These are phyloP conservation scores for Rhodamnia rubescens DNA, from an alignment of 345 rosid species.

Conservation along the genomic window DNA sequence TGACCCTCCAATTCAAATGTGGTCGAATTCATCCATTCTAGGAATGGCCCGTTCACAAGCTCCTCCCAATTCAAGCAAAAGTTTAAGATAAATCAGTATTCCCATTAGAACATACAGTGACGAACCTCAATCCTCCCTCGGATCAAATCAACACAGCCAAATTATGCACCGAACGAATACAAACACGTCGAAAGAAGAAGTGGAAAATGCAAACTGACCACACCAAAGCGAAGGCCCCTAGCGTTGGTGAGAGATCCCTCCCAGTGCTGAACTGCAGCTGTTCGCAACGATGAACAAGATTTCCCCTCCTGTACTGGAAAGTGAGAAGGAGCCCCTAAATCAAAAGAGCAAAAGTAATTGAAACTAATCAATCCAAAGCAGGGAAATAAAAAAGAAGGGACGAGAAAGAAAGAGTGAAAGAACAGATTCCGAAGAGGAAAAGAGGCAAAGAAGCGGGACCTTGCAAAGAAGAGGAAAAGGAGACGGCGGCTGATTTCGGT, in stretches of 20 bases:
- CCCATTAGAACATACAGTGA: not conserved
- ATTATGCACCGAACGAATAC: not conserved
- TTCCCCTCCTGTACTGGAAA: constrained; percentile 20
- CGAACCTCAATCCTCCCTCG: not conserved
- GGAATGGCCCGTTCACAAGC: not conserved
- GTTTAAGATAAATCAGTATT: not conserved
- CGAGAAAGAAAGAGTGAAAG: not conserved
- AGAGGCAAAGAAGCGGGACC: constrained; percentile 9
- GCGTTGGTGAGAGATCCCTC: constrained; percentile 53
- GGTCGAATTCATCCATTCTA: not conserved
- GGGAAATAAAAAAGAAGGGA: not conserved
- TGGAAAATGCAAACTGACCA: constrained; percentile 26
- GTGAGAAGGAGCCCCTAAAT: constrained; percentile 16
- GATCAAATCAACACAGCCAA: not conserved
- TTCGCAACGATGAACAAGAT: constrained; percentile 16
- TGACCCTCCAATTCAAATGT: not conserved
- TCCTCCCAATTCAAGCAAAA: not conserved
- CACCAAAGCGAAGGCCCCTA: constrained; percentile 80
- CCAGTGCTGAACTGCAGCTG: constrained; percentile 54
- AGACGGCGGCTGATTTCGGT: constrained; percentile 12
- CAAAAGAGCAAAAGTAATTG: not conserved
- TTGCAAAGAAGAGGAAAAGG: constrained; percentile 24
- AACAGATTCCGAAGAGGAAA: not conserved
- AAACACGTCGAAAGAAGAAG: not conserved
- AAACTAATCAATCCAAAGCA: not conserved